Evolutionary conservation across 148 eudicot species (phyloP).

Genomic region (Drosera capensis): DNA sequence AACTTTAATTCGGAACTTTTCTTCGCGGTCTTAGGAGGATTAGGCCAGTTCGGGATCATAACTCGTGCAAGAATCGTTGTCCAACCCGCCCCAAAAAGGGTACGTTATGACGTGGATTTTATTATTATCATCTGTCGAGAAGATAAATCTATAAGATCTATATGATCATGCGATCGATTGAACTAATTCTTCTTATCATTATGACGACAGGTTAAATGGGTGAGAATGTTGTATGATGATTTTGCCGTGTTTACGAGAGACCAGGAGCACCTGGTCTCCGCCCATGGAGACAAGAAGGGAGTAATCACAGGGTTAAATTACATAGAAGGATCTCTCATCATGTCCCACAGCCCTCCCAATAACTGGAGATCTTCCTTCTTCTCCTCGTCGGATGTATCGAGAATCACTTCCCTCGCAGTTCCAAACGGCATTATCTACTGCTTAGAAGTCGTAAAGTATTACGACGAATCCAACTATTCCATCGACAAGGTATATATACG

Average conservation of each 20-base stretch:
- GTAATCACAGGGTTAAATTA: conserved; percentile 29
- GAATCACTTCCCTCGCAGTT: conserved; percentile 27
- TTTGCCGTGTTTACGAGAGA: conserved; percentile 52
- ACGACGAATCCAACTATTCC: conserved; percentile 18
- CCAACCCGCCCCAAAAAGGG: conserved; percentile 39
- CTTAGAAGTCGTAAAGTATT: conserved; percentile 65
- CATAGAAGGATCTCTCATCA: conserved; percentile 57
- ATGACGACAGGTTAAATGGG: conserved; percentile 64
- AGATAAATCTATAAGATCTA: not conserved
- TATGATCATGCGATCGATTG: not conserved
- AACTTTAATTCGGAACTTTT: conserved; percentile 28
- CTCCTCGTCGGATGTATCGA: conserved; percentile 28
- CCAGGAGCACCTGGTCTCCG: conserved; percentile 66
- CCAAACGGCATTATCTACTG: conserved; percentile 42
- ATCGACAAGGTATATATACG: conserved; percentile 21
- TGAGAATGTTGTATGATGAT: conserved; percentile 55
- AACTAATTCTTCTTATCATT: too few relatives aligned
- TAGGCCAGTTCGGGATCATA: conserved; percentile 62
- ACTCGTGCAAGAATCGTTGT: conserved; percentile 45
- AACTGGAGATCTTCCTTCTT: conserved; percentile 91
- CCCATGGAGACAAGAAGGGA: conserved; percentile 12
- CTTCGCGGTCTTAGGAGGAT: conserved; percentile 45
- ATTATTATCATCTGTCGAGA: not conserved
- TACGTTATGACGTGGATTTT: conserved; percentile 5
- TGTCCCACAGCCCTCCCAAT: conserved; percentile 37